Conservation (phyloP, 768 basidiomycete genomes). For the Tricholoma flavovirens region DNA sequence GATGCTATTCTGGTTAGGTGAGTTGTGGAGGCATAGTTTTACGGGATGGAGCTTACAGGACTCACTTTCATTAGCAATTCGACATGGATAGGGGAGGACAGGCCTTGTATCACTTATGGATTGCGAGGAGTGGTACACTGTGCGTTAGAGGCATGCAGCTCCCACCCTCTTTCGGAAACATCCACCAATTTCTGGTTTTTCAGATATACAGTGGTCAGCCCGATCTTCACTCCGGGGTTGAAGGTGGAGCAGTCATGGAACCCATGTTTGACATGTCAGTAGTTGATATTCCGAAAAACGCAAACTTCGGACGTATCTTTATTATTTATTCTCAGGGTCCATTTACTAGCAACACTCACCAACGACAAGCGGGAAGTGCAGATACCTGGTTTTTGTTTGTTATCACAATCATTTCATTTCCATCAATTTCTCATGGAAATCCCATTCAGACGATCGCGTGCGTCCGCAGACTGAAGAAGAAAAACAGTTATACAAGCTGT, state of each 20-base stretch:
- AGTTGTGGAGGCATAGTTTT: background rate
- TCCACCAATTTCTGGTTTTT: background rate
- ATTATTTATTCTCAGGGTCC: slow-evolving; percentile 46
- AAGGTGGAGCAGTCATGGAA: slow-evolving; percentile 83
- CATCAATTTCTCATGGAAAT: background rate
- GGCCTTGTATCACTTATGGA: slow-evolving; percentile 93
- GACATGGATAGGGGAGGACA: slow-evolving; percentile 91
- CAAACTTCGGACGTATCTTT: background rate
- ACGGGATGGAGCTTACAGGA: slow-evolving; percentile 1
- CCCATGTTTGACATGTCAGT: slow-evolving; percentile 91
- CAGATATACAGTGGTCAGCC: slow-evolving; percentile 71
- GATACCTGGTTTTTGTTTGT: slow-evolving; percentile 82
- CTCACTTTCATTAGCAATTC: slow-evolving; percentile 59
- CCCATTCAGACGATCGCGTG: slow-evolving; percentile 63
- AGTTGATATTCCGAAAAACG: background rate
- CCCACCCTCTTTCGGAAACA: background rate
- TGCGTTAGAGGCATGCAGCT: slow-evolving; percentile 51
- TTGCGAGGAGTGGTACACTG: slow-evolving; percentile 92
- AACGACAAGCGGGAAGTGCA: slow-evolving; percentile 53
- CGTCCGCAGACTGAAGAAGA: slow-evolving; percentile 65
- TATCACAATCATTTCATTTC: background rate
- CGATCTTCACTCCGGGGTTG: slow-evolving; percentile 90
- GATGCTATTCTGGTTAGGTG: slow-evolving; percentile 89
- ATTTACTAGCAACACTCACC: slow-evolving; percentile 66
- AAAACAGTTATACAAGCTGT: slow-evolving; percentile 55